Percentiles rank a stretch among this genome's conserved stretches.
Evolutionary conservation across 352 stramenopile species (phyloP).

Genomic region (Globisporangium takayamanum): DNA sequence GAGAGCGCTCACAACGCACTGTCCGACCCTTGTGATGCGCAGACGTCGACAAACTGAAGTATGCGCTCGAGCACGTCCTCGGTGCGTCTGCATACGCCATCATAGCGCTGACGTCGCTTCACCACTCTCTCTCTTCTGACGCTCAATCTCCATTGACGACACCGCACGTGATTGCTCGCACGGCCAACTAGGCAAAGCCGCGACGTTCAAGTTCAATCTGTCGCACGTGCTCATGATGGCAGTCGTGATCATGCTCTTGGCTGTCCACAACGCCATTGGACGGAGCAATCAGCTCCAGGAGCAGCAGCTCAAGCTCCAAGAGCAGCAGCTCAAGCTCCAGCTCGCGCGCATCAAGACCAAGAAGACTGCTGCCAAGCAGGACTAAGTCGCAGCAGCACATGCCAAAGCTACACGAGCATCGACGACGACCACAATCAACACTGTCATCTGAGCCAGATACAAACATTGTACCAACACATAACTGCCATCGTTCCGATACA

Average conservation of each 20-base stretch:
- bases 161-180: no score
- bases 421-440: no score
- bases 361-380: constrained; percentile 22
- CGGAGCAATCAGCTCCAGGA: constrained; percentile 68
- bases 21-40: constrained; percentile 6
- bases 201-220: constrained; percentile 74
- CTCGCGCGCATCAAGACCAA: constrained; percentile 35
- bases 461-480: no score
- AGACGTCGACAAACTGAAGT: constrained; percentile 65
- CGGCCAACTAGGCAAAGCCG: constrained; percentile 37
- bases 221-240: constrained; percentile 79
- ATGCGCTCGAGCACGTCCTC: constrained; percentile 65
- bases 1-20: not conserved
- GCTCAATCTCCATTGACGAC: no score
- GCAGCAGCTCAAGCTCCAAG: constrained; percentile 50
- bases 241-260: constrained; percentile 67
- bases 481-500: no score
- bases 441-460: no score
- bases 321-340: constrained; percentile 51
- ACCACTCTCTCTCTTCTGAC: no score
- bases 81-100: constrained; percentile 14
- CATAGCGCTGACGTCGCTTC: no score
- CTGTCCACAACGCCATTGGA: constrained; percentile 71
- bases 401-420: no score
- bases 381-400: not conserved